Conservation (phyloP, 371 early-diverging fungal genomes). For the Circinella umbellata region DNA sequence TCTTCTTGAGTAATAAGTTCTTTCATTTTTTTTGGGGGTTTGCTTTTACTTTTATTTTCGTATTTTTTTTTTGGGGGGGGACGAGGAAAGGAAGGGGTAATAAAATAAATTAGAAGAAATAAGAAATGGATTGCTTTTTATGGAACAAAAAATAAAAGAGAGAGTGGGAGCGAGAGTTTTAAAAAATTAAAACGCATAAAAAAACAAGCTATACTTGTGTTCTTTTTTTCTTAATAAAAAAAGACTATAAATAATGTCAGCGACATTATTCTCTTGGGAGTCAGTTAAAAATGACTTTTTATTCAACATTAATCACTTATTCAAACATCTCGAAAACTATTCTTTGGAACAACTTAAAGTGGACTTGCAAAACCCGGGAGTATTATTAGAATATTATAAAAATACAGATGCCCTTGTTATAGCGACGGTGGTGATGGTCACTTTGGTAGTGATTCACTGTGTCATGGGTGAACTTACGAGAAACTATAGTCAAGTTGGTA, state of each 20-base stretch:
- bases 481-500: conserved; percentile 59
- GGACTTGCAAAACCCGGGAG: conserved; percentile 17
- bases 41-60: background rate
- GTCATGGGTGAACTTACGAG: conserved; percentile 39
- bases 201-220: background rate
- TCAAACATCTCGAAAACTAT: background rate
- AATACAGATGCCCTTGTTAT: conserved; percentile 35
- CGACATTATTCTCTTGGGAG: background rate
- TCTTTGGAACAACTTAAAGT: background rate
- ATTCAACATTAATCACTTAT: background rate
- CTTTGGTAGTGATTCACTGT: conserved; percentile 30
- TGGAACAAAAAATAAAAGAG: background rate
- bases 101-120: too few relatives aligned
- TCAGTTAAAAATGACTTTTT: background rate
- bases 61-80: too few relatives aligned
- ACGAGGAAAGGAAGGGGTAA: too few relatives aligned
- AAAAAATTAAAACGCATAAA: background rate
- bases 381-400: conserved; percentile 21
- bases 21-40: conserved; percentile 22
- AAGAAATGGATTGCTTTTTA: too few relatives aligned
- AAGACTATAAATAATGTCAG: background rate
- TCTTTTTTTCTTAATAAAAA: too few relatives aligned
- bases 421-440: conserved; percentile 18
- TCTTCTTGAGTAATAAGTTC: conserved; percentile 32
- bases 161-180: too few relatives aligned